Conservation (phyloP, 306 rosid genomes). For the Nissolia schottii region DNA sequence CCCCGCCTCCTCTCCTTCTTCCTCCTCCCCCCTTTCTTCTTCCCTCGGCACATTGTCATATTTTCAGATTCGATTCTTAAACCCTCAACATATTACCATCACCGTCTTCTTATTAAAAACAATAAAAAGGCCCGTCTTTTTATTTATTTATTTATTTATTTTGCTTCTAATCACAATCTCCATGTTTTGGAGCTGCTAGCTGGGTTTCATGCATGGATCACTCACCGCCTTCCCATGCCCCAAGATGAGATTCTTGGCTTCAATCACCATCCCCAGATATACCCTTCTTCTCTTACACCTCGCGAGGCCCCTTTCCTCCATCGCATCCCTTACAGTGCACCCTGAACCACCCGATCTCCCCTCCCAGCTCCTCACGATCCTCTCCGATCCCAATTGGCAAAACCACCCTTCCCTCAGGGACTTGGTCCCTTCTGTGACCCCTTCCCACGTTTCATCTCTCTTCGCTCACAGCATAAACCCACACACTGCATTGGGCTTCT, state of each 20-base stretch:
- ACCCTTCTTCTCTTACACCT: constrained; percentile 18
- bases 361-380: constrained; percentile 42
- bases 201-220: constrained; percentile 23
- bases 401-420: constrained; percentile 48
- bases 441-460: constrained; percentile 45
- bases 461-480: constrained; percentile 40
- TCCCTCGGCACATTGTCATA: not conserved
- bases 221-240: not conserved
- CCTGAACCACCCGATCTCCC: constrained; percentile 33
- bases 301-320: constrained; percentile 29
- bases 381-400: constrained; percentile 59
- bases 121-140: too few species aligned
- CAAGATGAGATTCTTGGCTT: constrained; percentile 35
- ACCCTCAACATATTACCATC: too few species aligned
- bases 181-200: not conserved
- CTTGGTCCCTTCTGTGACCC: constrained; percentile 42
- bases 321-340: constrained; percentile 26
- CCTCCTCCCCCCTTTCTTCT: not conserved
- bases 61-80: not conserved
- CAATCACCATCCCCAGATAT: constrained; percentile 26
- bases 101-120: too few species aligned
- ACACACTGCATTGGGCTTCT: constrained; percentile 43
- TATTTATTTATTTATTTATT: too few species aligned
- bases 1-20: too few species aligned
- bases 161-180: too few species aligned